Base-by-base conservation (phyloP, 1,284 basidiomycete species). In the Leccinum griseonigrum region DNA sequence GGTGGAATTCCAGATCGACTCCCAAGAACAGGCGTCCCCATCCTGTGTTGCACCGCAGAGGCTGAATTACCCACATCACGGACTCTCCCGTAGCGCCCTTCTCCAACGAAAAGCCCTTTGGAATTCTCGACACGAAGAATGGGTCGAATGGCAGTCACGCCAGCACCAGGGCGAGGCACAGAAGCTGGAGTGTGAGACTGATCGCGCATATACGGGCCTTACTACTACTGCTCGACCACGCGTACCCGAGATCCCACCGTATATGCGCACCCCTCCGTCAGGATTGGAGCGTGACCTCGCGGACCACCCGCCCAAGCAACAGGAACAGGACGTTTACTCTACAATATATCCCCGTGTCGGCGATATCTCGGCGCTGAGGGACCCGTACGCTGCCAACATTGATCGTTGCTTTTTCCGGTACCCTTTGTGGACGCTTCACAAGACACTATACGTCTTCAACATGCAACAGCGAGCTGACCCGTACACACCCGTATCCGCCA, bases 321-420 rank as follows among this genome's bases (percentile, higher is more conserved):
- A 43, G 32, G 57, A 59, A 22, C 65, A 68, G 10, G 68, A 73
- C 38, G 62, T 71, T 16, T 68, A 71, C 34, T 66, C 76, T n/a
- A 68, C 75, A 9, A 81, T 88, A 43, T 85, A 85, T 67, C 88
- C 88, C 10, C 81, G 88, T 3, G 77, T 82, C n/a, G 88, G 88
- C 10, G 86, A 89, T 66, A 72, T 90, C 29, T 69, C 76, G 0
- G 78, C 81, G 1, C 71, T 90, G 38, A 81, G 81, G 36, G 85
- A 89, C 68, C 80, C 83, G 0, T 82, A 81, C 66, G 79, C 79
- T 59, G 79, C 77, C 63, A 75, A 81, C 56, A 76, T 85, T 54
- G 88, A 90, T 71, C 81, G 83, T 11, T 82, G 76, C 63, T 87
- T 88, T 68, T 79, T 79, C 62, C 76, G 73, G 46, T 76, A 85